Evolutionary conservation across 2,329 filamentous ascomycete species (phyloP), one percentile per base, ranked within the genome.

Genomic region (Fusarium coffeatum): DNA sequence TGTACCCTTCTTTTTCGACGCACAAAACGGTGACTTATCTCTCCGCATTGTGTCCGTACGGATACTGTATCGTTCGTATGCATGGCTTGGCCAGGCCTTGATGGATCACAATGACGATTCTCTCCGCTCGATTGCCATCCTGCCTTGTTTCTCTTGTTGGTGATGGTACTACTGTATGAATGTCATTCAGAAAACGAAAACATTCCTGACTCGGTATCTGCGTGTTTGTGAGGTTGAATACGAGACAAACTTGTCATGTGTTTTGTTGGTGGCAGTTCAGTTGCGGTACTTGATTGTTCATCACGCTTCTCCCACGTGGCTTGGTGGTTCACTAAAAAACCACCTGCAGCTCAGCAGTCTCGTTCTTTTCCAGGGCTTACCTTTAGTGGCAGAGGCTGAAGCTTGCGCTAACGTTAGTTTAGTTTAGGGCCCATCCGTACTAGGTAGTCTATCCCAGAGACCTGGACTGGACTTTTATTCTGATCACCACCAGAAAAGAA

Each of bases 281-380:
- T 56, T 59, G 49, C 45, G 66, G 41, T 50, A 41, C 8, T 55
- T 65, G 55, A 41, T 53, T n/a, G 12, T 22, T 18, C 30, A 53
- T 74, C 70, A 72, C 63, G 62, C 65, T 72, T 55, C 59, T 68
- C 55, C 73, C 73, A 75, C 73, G 73, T 75, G 73, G 73, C 72
- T 54, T 10, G 34, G 34, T 37, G 18, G 10, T 6, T 37, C 34
- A 37, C 34, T 37, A 37, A 37, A 37, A 37, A 59, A 51, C 54
- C 64, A 25, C 34, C 51, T 64, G 49, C 41, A 66, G 45, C 50
- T 4, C 6, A 37, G 34, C 34, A n/a, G 41, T 69, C 64, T 59
- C 45, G 30, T 25, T 28, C 47, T 22, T 49, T 28, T 28, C 30
- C 46, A 54, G 51, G 57, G 43, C 42, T 47, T 32, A 15, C 20